Conservation (phyloP, 2,329 filamentous ascomycete species). For the Pleomassaria siparia region DNA sequence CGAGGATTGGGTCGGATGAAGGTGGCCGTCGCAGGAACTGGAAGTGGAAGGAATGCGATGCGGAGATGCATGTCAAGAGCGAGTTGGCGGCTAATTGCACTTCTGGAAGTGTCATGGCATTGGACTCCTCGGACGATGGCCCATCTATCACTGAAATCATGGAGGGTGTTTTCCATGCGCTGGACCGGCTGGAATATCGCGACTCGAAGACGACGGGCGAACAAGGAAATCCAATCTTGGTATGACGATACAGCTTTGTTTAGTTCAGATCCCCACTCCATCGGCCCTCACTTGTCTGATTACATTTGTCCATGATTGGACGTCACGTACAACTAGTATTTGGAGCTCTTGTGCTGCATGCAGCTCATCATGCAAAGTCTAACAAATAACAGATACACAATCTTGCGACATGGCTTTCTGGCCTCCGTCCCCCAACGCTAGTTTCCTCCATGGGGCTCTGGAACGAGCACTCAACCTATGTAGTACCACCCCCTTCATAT, state of each 20-base stretch:
- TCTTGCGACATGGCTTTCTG: slow-evolving; percentile 21
- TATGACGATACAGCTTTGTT: slow-evolving; percentile 31
- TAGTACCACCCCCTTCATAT: slow-evolving; percentile 45
- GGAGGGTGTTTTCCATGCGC: slow-evolving; percentile 28
- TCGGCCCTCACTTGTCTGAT: slow-evolving; percentile 14
- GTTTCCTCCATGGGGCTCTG: slow-evolving; percentile 27
- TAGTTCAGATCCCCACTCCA: slow-evolving; percentile 11
- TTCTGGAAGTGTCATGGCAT: slow-evolving; percentile 18
- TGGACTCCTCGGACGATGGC: slow-evolving; percentile 28
- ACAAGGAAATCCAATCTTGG: slow-evolving; percentile 29
- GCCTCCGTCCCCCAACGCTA: slow-evolving; percentile 18
- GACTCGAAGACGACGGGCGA: slow-evolving; percentile 20
- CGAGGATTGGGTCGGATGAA: slow-evolving; percentile 39
- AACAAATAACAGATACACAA: slow-evolving; percentile 28
- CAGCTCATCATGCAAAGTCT: slow-evolving; percentile 11
- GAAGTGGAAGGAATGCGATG: slow-evolving; percentile 9
- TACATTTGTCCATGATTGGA: background rate
- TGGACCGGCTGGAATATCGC: slow-evolving; percentile 32
- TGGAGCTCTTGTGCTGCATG: background rate
- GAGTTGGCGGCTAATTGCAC: slow-evolving; percentile 15
- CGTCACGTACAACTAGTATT: background rate
- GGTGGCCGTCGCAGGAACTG: slow-evolving; percentile 13
- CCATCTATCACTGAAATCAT: slow-evolving; percentile 25
- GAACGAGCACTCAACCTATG: slow-evolving; percentile 23
- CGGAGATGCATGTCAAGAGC: slow-evolving; percentile 5